phyloP scores from a whole-genome alignment of 169 alveolate genomes.

The Babesia sp. region DNA sequence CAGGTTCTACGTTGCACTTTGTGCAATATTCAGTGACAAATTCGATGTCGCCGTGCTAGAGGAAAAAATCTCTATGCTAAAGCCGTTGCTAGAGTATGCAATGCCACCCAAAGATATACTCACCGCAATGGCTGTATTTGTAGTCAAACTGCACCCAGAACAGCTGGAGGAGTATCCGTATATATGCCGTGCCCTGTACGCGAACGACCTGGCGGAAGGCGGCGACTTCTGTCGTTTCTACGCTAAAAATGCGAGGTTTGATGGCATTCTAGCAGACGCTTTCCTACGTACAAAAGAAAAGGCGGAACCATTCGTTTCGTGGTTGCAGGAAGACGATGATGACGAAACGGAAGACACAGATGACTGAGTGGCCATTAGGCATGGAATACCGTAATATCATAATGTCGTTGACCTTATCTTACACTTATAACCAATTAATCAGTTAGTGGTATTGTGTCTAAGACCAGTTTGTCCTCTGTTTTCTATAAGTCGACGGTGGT shows the following conservation, averaged over 20 bases:
- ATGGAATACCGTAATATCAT: neutral
- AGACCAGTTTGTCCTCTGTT: too few relatives aligned
- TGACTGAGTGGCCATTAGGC: neutral
- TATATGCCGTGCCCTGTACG: slow-evolving; percentile 77
- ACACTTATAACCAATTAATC: too few relatives aligned
- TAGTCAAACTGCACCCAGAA: slow-evolving; percentile 71
- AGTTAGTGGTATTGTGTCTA: too few relatives aligned
- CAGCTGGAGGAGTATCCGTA: slow-evolving; percentile 79
- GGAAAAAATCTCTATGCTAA: slow-evolving; percentile 67
- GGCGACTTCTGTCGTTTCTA: slow-evolving; percentile 74
- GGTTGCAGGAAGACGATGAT: slow-evolving; percentile 73
- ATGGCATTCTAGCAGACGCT: slow-evolving; percentile 47
- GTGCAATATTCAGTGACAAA: slow-evolving; percentile 72
- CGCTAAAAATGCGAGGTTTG: slow-evolving; percentile 59
- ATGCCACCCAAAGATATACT: slow-evolving; percentile 77
- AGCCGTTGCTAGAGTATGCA: slow-evolving; percentile 74
- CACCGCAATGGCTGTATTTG: slow-evolving; percentile 77
- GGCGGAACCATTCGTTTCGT: slow-evolving; percentile 80
- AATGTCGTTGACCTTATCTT: neutral
- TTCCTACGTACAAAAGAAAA: slow-evolving; percentile 71
- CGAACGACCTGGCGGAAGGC: slow-evolving; percentile 78
- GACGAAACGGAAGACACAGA: slow-evolving; percentile 11
- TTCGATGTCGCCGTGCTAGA: slow-evolving; percentile 53
- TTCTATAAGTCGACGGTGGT: too few relatives aligned
- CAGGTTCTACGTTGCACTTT: slow-evolving; percentile 75